Base-by-base conservation (phyloP, 2,329 filamentous ascomycete species). In the Sarocladiaceae sp. region DNA sequence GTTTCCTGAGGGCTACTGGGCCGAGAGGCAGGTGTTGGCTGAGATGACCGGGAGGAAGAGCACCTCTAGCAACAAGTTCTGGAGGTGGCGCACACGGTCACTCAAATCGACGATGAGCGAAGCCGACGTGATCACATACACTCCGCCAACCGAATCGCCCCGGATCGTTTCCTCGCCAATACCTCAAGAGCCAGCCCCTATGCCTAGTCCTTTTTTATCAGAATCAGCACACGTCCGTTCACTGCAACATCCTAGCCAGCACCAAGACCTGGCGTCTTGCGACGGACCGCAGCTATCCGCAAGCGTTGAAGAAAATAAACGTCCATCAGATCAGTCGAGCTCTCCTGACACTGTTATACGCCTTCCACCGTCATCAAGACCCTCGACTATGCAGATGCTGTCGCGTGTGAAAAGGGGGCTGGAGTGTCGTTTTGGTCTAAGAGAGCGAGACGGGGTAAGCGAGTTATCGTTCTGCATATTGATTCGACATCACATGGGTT, bases 1-100 rank as follows among this genome's bases (percentile, higher is more conserved):
- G 77, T 80, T 76, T 55, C 76, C 77, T 1, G 72, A 70, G 43
- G 77, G 77, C 5, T 81, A 78, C 55, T 80, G 76, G 76, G 77
- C 77, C n/a, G 77, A 80, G 58, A 66, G 77, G n/a, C 63, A 70
- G 37, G 45, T 53, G 20, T 39, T 48, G 3, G 53, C 58, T 13
- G 26, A 27, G 4, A 20, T 43, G 27, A 7, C 10, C 4, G 40
- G 27, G 19, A 53, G 56, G 13, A 57, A 61, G 50, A 65, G 60
- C 42, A 64, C 53, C 42, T 55, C 59, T 19, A 58, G 55, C 20
- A 59, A 55, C 16, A 60, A 59, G 34, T 57, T 64, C 29, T 69
- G 63, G 60, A 68, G 58, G 53, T 71, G 66, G 67, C 56, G 61
- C 26, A 60, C 61, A 6, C 61, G 61, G 6, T 70, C 63, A 11